Evolutionary conservation across 2,329 filamentous ascomycete species (phyloP).

Genomic region (Pseudogymnoascus sp.): DNA sequence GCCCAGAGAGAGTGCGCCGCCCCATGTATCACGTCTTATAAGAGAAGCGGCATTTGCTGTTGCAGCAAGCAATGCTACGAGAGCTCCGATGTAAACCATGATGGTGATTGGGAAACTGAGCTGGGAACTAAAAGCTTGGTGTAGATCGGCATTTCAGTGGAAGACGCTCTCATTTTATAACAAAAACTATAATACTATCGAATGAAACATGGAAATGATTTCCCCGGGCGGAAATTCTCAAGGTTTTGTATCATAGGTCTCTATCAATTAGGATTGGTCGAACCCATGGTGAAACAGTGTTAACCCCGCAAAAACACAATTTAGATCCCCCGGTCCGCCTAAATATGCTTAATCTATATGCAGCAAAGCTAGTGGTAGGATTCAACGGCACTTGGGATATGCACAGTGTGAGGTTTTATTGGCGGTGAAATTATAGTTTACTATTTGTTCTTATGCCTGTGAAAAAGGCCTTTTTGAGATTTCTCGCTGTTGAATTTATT

Average conservation of each 20-base stretch:
- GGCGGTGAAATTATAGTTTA: not conserved
- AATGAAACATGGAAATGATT: conserved; percentile 2
- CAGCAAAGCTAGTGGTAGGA: not conserved
- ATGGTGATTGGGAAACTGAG: not conserved
- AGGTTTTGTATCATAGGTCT: not conserved
- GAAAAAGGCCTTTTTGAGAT: no score
- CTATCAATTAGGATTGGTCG: not conserved
- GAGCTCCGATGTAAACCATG: not conserved
- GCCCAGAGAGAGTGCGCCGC: conserved; percentile 32
- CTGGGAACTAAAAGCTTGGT: not conserved
- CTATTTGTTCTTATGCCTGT: not conserved
- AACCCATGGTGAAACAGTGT: not conserved
- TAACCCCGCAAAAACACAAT: not conserved
- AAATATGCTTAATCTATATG: conserved; percentile 5
- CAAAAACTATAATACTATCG: not conserved
- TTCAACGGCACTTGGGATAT: not conserved
- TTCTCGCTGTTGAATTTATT: no score
- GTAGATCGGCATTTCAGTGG: not conserved
- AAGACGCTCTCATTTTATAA: not conserved
- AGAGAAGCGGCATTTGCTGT: conserved; percentile 3
- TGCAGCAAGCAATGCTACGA: conserved; percentile 1
- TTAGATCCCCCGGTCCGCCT: not conserved
- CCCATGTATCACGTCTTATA: conserved; percentile 27
- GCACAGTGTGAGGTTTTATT: not conserved
- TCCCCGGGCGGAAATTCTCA: not conserved